phyloP scores from a whole-genome alignment of 768 basidiomycete genomes.

The Daedaleopsis nitida region DNA sequence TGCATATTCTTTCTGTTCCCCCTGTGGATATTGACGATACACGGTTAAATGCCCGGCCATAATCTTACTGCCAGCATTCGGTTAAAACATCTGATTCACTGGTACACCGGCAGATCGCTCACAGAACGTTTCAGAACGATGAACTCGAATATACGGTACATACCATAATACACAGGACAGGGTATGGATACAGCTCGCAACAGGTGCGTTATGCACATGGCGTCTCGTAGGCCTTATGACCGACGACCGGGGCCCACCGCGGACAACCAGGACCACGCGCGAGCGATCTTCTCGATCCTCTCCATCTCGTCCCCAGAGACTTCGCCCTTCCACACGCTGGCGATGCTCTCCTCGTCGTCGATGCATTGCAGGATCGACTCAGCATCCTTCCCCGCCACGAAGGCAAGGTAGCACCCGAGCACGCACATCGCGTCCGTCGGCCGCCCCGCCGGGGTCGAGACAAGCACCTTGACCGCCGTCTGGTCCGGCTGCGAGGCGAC shows the following conservation, averaged over 20 bases:
- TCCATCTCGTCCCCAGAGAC: constrained; percentile 31
- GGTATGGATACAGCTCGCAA: constrained; percentile 15
- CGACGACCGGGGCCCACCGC: constrained; percentile 1
- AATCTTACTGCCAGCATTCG: no score
- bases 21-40: no score
- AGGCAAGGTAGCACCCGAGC: constrained; percentile 32
- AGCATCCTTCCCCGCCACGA: constrained; percentile 24
- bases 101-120: no score
- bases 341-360: constrained; percentile 27
- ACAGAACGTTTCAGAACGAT: no score
- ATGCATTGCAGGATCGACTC: constrained; percentile 27
- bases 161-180: background rate
- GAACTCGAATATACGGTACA: no score
- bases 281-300: constrained; percentile 28
- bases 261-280: constrained; percentile 27
- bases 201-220: background rate
- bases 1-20: no score
- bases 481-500: constrained; percentile 8
- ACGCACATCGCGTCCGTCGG: constrained; percentile 34
- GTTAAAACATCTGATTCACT: no score
- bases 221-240: background rate
- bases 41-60: no score
- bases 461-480: constrained; percentile 26
- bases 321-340: constrained; percentile 34
- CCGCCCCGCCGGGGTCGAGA: constrained; percentile 30